These are phyloP conservation scores for Gynostemma pentaphyllum DNA, from an alignment of 306 rosid genomes.

Conservation along the genomic window DNA sequence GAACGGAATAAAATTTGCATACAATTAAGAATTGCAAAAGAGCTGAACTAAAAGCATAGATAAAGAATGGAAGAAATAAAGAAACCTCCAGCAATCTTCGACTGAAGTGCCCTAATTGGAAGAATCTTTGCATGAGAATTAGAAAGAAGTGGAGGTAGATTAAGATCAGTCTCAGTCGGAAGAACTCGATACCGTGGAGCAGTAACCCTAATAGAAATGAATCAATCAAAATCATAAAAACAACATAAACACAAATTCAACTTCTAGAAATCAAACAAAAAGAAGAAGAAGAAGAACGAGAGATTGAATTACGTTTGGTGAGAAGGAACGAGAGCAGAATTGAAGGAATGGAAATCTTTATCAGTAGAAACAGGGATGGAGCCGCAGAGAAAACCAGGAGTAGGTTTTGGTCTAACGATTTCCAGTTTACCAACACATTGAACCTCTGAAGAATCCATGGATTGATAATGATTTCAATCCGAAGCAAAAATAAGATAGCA, in stretches of 20 bases:
- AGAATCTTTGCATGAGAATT: constrained; percentile 50
- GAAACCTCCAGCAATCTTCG: constrained; percentile 52
- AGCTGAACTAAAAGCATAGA: background rate
- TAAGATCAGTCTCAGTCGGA: constrained; percentile 83
- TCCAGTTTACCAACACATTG: constrained; percentile 78
- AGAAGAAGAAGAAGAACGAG: constrained; percentile 2
- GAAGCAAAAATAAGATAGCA: no score
- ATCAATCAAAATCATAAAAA: background rate
- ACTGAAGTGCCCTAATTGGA: constrained; percentile 44
- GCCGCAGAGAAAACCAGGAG: constrained; percentile 70
- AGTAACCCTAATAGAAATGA: constrained; percentile 34
- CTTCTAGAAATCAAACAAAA: background rate
- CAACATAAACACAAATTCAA: background rate
- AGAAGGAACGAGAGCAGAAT: constrained; percentile 63
- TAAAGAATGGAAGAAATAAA: constrained; percentile 3
- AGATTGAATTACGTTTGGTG: constrained; percentile 39
- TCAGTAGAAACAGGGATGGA: constrained; percentile 94
- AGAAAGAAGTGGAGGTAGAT: constrained; percentile 57
- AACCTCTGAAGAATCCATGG: constrained; percentile 60
- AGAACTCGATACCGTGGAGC: constrained; percentile 91
- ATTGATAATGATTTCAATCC: background rate
- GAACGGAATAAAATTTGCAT: background rate
- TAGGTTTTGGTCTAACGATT: constrained; percentile 73
- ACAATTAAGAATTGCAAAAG: background rate
- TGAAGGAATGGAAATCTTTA: constrained; percentile 61